Conservation (phyloP, 148 eudicot species). For the Drosera capensis region DNA sequence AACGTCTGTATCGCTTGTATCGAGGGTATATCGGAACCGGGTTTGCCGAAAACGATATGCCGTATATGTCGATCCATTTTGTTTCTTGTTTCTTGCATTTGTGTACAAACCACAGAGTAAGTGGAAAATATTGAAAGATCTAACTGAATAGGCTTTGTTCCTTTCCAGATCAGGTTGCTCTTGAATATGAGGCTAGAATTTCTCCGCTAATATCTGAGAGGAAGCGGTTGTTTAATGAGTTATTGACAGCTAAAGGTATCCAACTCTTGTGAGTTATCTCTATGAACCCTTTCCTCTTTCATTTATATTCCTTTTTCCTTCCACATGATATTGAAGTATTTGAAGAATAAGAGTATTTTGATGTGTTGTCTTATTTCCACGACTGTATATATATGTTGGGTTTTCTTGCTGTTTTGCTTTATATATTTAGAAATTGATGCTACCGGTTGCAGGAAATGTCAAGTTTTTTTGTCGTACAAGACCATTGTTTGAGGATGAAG, state of each 20-base stretch:
- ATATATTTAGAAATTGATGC: neutral
- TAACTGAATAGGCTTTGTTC: conserved; percentile 1
- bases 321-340: neutral
- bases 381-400: too few relatives aligned
- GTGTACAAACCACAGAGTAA: neutral
- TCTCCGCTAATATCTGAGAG: conserved; percentile 73
- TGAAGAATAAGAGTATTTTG: too few relatives aligned
- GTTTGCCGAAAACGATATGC: too few relatives aligned
- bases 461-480: conserved; percentile 92
- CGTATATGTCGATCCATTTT: too few relatives aligned
- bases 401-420: conserved; percentile 1
- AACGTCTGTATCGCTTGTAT: too few relatives aligned
- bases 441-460: conserved; percentile 53
- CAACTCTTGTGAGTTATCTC: conserved; percentile 12
- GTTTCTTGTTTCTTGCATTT: neutral
- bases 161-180: conserved; percentile 78
- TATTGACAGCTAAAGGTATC: conserved; percentile 92
- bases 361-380: too few relatives aligned
- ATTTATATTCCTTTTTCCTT: conserved; percentile 3
- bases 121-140: neutral
- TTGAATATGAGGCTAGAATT: conserved; percentile 83
- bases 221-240: conserved; percentile 90
- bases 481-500: conserved; percentile 95
- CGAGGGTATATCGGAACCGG: too few relatives aligned
- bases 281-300: conserved; percentile 2